Evolutionary conservation across 2,329 filamentous ascomycete species (phyloP), one percentile per base, ranked within the genome.

Genomic region (Cercospora nicotianae): DNA sequence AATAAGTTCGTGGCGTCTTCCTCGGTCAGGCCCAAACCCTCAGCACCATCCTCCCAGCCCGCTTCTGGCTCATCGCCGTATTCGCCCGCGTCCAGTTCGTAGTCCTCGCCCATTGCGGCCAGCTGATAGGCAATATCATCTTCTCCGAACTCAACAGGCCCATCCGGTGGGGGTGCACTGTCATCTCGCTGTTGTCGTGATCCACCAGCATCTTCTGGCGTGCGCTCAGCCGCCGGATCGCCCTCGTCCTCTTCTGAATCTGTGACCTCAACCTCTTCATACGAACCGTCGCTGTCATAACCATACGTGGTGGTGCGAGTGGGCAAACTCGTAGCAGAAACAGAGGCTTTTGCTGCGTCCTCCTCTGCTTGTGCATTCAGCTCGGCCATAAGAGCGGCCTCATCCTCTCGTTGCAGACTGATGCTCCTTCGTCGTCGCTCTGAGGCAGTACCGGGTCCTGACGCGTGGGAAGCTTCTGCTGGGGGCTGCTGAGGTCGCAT

Each of bases 111-210:
- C 92, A 97, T 96, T 28, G 91, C 90, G 63, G 92, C 91, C 12
- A 99, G 84, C 76, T 99, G 95, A 77, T 90, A 94, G 39, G 92
- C 94, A 74, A 99, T 96, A 76, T 99, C 95, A 63, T 94, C 94
- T 78, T 98, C 95, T 65, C 91, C 92, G 75, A 97, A 96, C 75
- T 97, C 94, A 7, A 95, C 81, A 0, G 84, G 81, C 57, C 81
- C 80, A 9, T 72, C 13, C 70, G 74, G 9, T 83, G 95, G 92
- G 7, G 92, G 80, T 1, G 77, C 79, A 63, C 60, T 62, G 8
- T 26, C 20, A 36, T 64, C 82, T 80, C 23, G 80, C 78, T 31
- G 86, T 23, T 65, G 66, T 30, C 28, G 58, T 26, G 57, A 36
- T 57, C 26, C 5, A 39, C 64, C 39, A 6, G 94, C 94, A 74